Evolutionary conservation across 306 rosid species (phyloP), one percentile per base, ranked within the genome.

Genomic region (Senna siamea): DNA sequence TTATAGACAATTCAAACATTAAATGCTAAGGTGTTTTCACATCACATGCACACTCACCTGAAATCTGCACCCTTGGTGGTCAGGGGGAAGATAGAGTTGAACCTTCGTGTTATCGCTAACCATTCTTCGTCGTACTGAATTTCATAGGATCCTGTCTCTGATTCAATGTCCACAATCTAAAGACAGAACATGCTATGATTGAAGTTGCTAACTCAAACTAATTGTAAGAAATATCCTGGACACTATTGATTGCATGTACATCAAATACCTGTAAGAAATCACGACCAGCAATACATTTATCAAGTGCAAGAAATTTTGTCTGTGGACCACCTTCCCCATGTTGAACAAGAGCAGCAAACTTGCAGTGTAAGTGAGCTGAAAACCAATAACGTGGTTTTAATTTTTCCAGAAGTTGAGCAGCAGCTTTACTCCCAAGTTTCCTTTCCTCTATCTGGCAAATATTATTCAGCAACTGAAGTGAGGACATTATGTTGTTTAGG

Each of bases 311-410:
- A 80, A 94, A 94, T 70, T 91, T 91, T 57, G 98, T 94, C 73
- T 85, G 48, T 1, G 90, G 89, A 72, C 96, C 95, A 69, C 77
- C 96, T 80, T 94, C 95, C 57, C 91, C 97, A 35, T 94, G 97
- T 76, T 91, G 98, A 84, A 94, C 96, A 82, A 85, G 85, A 70
- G 98, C 97, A 81, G 98, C 77, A 84, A 94, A 91, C 78, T 88
- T 94, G 87, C 97, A 94, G 74, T 91, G 98, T 76, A 94, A 75
- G 81, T 94, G 98, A 60, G 97, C 98, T 18, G 97, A 91, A 88
- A 91, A 94, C 98, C 98, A 91, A 70, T 88, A 91, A 9, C 74
- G 83, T 6, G 98, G 97, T 84, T 82, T 94, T 82, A 94, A 63
- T 81, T 89, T 91, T 77, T 85, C 93, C 64, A 94, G 90, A 72